Evolutionary conservation across 805 yeast genomes (phyloP).

Genomic region (Suhomyces kilbournensis): DNA sequence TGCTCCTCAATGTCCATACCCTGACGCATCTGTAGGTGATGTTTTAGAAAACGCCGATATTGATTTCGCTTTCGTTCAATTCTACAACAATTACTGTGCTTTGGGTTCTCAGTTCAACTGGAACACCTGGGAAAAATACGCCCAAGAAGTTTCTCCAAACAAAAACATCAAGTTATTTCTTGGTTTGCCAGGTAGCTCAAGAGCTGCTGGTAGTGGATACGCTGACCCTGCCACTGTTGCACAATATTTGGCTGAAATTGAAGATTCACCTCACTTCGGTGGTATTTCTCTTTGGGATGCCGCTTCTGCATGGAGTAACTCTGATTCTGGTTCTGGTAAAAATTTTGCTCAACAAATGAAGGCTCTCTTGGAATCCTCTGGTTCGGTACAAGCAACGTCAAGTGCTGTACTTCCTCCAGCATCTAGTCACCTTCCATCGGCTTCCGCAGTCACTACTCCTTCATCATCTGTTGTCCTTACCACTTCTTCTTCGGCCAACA

Average conservation of each 20-base stretch:
- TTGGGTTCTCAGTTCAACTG: conserved; percentile 50
- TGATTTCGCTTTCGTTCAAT: conserved; percentile 83
- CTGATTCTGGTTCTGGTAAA: conserved; percentile 9
- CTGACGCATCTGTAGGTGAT: conserved; percentile 51
- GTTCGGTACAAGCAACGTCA: conserved; percentile 3
- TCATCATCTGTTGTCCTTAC: conserved; percentile 3
- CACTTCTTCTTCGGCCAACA: conserved; percentile 1
- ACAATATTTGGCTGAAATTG: conserved; percentile 11
- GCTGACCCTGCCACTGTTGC: conserved; percentile 21
- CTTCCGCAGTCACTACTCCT: conserved; percentile 5
- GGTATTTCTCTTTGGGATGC: conserved; percentile 40
- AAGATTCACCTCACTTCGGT: conserved; percentile 27
- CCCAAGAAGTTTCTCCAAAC: conserved; percentile 59
- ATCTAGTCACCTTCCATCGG: neutral
- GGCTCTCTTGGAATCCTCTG: conserved; percentile 11
- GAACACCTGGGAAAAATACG: conserved; percentile 71
- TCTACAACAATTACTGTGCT: conserved; percentile 81
- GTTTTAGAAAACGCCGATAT: conserved; percentile 49
- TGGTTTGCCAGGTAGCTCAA: conserved; percentile 63
- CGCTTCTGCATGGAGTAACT: conserved; percentile 23
- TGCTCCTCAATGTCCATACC: conserved; percentile 90
- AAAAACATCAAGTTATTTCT: conserved; percentile 63
- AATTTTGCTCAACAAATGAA: conserved; percentile 18
- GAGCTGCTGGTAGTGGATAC: conserved; percentile 56
- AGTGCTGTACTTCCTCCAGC: neutral